Evolutionary conservation across 768 basidiomycete species (phyloP).

Genomic region (Kwoniella pini): DNA sequence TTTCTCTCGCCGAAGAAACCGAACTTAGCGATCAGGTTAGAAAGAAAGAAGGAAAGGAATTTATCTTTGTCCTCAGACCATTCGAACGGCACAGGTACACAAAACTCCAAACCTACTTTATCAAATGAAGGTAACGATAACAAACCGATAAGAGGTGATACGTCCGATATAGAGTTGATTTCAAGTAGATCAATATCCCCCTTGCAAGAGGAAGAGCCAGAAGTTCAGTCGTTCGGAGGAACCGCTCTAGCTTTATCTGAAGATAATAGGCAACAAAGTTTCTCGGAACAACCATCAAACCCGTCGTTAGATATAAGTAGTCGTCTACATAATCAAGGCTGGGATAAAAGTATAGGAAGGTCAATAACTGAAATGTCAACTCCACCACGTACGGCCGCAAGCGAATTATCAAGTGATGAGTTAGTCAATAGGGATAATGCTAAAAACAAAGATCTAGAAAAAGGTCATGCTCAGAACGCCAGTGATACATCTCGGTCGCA

Average conservation of each 20-base stretch:
- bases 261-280: not conserved
- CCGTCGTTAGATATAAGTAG: not conserved
- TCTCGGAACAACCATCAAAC: not conserved
- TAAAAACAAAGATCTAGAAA: not conserved
- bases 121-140: not conserved
- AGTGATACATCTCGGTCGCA: not conserved
- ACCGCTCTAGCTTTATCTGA: not conserved
- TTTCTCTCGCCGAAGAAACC: constrained; percentile 43
- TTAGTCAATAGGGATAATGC: constrained; percentile 14
- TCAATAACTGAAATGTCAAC: constrained; percentile 23
- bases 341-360: constrained; percentile 12
- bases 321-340: not conserved
- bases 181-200: constrained; percentile 6
- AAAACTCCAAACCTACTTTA: not conserved
- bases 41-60: constrained; percentile 25
- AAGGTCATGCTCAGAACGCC: not conserved
- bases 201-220: not conserved
- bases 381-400: constrained; percentile 11
- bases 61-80: not conserved
- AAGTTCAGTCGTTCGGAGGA: not conserved
- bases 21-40: constrained; percentile 30
- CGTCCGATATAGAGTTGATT: not conserved
- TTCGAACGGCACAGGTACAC: not conserved
- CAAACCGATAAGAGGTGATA: too few species aligned
- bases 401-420: constrained; percentile 30